phyloP scores from a whole-genome alignment of 2,329 filamentous ascomycete species.

The Xylariaceae sp. region DNA sequence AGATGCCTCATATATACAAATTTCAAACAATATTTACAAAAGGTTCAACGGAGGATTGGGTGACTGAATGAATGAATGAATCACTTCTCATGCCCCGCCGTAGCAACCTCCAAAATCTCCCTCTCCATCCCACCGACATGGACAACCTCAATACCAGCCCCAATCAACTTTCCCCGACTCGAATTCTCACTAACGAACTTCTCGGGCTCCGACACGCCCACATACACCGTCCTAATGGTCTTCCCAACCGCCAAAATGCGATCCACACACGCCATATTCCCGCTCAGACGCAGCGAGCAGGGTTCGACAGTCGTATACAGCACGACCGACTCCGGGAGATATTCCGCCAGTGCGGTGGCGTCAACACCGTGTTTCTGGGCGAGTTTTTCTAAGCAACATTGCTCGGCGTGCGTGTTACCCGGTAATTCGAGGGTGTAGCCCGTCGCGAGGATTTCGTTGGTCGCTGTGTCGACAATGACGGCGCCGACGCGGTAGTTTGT shows the following conservation, averaged over 20 bases:
- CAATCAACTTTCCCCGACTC: slow-evolving; percentile 63
- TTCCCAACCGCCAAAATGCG: slow-evolving; percentile 61
- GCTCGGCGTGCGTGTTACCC: slow-evolving; percentile 95
- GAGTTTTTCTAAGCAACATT: slow-evolving; percentile 80
- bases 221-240: slow-evolving; percentile 71
- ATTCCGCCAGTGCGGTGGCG: slow-evolving; percentile 50
- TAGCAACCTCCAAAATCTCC: slow-evolving; percentile 77
- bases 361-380: slow-evolving; percentile 42
- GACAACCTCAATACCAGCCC: slow-evolving; percentile 67
- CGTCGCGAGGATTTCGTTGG: slow-evolving; percentile 61
- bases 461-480: slow-evolving; percentile 61
- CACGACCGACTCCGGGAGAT: slow-evolving; percentile 49
- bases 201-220: slow-evolving; percentile 83
- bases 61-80: too few relatives aligned
- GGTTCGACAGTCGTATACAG: slow-evolving; percentile 95
- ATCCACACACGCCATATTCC: slow-evolving; percentile 72
- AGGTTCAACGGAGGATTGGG: too few relatives aligned
- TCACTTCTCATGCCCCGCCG: slow-evolving; percentile 63
- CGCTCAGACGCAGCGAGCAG: slow-evolving; percentile 67
- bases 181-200: slow-evolving; percentile 83
- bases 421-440: slow-evolving; percentile 87
- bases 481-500: slow-evolving; percentile 94
- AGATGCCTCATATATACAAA: neutral
- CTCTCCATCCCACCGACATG: slow-evolving; percentile 70
- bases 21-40: neutral